phyloP scores from a whole-genome alignment of 345 rosid species.

The Anacardium occidentale region DNA sequence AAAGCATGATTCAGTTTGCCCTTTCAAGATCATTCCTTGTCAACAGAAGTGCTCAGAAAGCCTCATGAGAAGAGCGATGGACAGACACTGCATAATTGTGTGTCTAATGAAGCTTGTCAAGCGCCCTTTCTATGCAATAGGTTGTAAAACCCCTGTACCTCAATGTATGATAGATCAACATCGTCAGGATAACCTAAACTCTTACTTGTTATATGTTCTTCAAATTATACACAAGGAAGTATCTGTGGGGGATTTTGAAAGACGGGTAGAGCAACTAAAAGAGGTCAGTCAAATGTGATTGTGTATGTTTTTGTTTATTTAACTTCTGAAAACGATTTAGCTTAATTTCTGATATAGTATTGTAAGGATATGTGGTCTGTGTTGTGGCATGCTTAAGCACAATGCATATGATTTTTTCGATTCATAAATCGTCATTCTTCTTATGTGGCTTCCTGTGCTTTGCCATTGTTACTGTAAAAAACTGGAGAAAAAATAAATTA shows the following conservation, averaged over 20 bases:
- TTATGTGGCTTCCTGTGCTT: background rate
- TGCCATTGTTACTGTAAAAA: too few species aligned
- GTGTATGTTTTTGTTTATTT: background rate
- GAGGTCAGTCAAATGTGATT: conserved; percentile 37
- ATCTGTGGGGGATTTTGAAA: conserved; percentile 45
- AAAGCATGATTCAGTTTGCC: conserved; percentile 68
- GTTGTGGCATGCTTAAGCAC: background rate
- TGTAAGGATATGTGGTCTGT: background rate
- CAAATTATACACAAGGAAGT: conserved; percentile 47
- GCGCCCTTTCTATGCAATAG: conserved; percentile 74
- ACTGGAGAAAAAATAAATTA: too few species aligned
- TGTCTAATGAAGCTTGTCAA: conserved; percentile 79
- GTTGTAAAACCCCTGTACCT: conserved; percentile 63
- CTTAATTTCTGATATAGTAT: background rate
- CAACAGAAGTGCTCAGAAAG: conserved; percentile 68
- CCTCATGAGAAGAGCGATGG: conserved; percentile 85
- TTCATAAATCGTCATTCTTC: background rate
- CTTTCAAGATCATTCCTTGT: conserved; percentile 78
- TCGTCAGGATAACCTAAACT: conserved; percentile 43
- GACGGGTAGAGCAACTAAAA: conserved; percentile 53
- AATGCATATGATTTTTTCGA: background rate
- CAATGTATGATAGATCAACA: conserved; percentile 54
- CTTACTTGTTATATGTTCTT: conserved; percentile 62
- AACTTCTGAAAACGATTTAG: too few species aligned
- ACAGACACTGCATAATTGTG: conserved; percentile 80